Conservation (phyloP, 1,284 basidiomycete genomes). For the Chalciporus sp. region DNA sequence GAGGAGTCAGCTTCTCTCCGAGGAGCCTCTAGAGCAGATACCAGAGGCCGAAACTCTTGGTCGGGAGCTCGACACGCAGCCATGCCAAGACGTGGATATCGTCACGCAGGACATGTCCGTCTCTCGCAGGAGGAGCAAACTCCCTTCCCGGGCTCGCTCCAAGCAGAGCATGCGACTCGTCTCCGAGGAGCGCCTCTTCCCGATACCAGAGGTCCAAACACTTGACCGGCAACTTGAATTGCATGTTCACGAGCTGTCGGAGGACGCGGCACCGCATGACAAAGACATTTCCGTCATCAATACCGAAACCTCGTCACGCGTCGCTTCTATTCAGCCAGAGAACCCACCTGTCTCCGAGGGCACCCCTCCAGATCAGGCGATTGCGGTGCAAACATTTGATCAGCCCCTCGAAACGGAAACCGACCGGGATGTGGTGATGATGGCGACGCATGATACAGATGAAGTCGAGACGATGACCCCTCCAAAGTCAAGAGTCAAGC, state of each 20-base stretch:
- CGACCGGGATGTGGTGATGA: conserved; percentile 5
- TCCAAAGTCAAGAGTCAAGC: conserved; percentile 8
- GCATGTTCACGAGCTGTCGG: neutral
- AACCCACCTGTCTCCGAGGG: conserved; percentile 11
- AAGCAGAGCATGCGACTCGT: neutral
- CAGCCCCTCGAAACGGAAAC: conserved; percentile 1
- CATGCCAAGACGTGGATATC: neutral
- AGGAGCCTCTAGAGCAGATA: conserved; percentile 7
- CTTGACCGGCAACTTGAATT: neutral
- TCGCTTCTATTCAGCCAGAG: neutral
- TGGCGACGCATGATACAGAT: neutral
- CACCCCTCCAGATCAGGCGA: neutral
- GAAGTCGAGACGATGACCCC: conserved; percentile 1
- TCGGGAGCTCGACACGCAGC: neutral
- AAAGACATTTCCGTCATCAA: neutral
- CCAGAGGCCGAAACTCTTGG: conserved; percentile 9
- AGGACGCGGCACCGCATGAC: neutral
- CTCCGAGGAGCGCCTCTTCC: conserved; percentile 14
- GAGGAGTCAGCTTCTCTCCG: conserved; percentile 8
- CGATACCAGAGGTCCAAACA: conserved; percentile 8
- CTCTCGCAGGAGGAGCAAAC: neutral
- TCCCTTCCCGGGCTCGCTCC: neutral
- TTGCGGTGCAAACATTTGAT: conserved; percentile 1
- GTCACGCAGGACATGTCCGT: neutral
- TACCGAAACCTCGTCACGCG: neutral